Evolutionary conservation across 768 basidiomycete genomes (phyloP).

Genomic region (Boletus vermiculosoides): DNA sequence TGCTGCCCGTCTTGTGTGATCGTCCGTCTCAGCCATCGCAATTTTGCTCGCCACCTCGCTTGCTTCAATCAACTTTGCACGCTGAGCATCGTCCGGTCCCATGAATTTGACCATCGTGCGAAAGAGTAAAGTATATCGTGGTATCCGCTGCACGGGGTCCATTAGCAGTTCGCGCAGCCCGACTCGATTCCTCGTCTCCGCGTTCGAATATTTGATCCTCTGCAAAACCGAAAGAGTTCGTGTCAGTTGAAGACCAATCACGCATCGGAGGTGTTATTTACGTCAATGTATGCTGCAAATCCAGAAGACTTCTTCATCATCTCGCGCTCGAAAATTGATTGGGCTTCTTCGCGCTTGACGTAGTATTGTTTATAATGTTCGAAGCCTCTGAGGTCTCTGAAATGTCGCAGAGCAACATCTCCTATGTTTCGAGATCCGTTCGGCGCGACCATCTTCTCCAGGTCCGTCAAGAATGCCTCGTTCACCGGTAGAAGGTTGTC

Average conservation of each 20-base stretch:
- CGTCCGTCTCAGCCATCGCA: slow-evolving; percentile 88
- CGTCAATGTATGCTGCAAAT: slow-evolving; percentile 87
- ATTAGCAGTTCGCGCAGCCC: slow-evolving; percentile 90
- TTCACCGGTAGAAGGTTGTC: slow-evolving; percentile 89
- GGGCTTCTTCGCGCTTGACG: slow-evolving; percentile 89
- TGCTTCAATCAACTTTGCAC: slow-evolving; percentile 76
- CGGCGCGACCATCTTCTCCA: slow-evolving; percentile 76
- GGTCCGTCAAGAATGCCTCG: slow-evolving; percentile 76
- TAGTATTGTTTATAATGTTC: slow-evolving; percentile 93
- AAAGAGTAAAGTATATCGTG: slow-evolving; percentile 90
- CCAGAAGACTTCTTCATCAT: slow-evolving; percentile 74
- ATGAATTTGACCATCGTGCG: slow-evolving; percentile 91
- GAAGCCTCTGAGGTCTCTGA: slow-evolving; percentile 80
- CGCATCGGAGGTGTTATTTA: slow-evolving; percentile 40
- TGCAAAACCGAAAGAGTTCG: slow-evolving; percentile 29
- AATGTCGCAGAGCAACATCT: slow-evolving; percentile 83
- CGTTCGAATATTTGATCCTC: slow-evolving; percentile 84
- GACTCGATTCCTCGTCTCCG: slow-evolving; percentile 74
- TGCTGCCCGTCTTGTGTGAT: slow-evolving; percentile 85
- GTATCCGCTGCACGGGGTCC: slow-evolving; percentile 96
- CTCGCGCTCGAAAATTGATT: slow-evolving; percentile 82
- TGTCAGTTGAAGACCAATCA: slow-evolving; percentile 11
- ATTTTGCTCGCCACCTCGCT: slow-evolving; percentile 88
- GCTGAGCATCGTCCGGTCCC: slow-evolving; percentile 73
- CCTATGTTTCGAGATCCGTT: slow-evolving; percentile 63